Conservation (phyloP, 116 monocot genomes). For the Posidonia oceanica region DNA sequence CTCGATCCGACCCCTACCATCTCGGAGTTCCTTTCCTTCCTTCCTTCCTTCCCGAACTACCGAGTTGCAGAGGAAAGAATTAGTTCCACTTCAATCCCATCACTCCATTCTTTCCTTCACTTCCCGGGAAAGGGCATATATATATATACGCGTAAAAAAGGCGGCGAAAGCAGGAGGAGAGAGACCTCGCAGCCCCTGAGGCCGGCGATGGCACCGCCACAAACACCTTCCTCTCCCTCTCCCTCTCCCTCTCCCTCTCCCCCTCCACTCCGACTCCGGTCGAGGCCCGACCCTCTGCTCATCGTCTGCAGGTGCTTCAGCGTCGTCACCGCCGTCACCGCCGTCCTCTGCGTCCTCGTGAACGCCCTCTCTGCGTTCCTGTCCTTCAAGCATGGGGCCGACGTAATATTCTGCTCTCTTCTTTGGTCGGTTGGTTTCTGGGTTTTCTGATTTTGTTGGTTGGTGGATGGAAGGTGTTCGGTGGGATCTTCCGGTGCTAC, state of each 20-base stretch:
- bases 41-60: too few relatives aligned
- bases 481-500: slow-evolving; percentile 90
- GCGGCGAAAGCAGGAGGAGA: not conserved
- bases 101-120: too few relatives aligned
- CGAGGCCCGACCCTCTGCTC: slow-evolving; percentile 51
- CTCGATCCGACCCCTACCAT: too few relatives aligned
- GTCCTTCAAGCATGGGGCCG: slow-evolving; percentile 47
- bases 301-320: slow-evolving; percentile 77
- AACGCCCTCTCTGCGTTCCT: slow-evolving; percentile 69
- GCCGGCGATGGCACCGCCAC: slow-evolving; percentile 2
- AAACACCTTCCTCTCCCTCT: slow-evolving; percentile 3
- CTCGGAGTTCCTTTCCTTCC: too few relatives aligned
- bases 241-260: slow-evolving; percentile 2
- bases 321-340: slow-evolving; percentile 48
- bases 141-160: too few relatives aligned
- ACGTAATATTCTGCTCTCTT: slow-evolving; percentile 19
- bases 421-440: too few relatives aligned
- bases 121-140: too few relatives aligned
- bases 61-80: too few relatives aligned
- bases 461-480: slow-evolving; percentile 45
- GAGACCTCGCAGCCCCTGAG: not conserved
- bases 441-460: not conserved
- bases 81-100: too few relatives aligned
- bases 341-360: slow-evolving; percentile 73
- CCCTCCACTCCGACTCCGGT: slow-evolving; percentile 8